Conservation (phyloP, 2,329 filamentous ascomycete species). For the Aspergillus glaucus region DNA sequence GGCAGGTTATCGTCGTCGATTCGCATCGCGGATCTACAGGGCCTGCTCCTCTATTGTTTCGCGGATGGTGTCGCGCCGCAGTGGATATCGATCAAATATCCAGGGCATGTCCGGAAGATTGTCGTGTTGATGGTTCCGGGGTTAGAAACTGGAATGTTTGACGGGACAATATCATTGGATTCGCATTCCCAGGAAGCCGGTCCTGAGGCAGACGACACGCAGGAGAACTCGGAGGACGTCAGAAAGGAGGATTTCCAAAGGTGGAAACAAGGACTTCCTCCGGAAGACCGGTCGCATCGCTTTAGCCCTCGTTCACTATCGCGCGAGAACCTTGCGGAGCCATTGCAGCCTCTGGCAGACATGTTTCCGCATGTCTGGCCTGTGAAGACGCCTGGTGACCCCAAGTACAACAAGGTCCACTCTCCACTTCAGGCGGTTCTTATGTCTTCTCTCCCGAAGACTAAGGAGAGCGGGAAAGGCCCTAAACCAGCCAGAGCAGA, state of each 20-base stretch:
- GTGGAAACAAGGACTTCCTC: constrained; percentile 36
- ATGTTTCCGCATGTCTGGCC: constrained; percentile 90
- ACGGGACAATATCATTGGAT: constrained; percentile 46
- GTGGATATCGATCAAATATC: constrained; percentile 57
- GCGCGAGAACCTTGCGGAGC: constrained; percentile 35
- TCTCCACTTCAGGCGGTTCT: constrained; percentile 84
- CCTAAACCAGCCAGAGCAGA: constrained; percentile 58
- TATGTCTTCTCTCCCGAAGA: constrained; percentile 63
- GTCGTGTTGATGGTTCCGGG: constrained; percentile 90
- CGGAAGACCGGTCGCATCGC: constrained; percentile 22
- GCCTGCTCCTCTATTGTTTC: constrained; percentile 54
- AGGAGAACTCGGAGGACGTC: constrained; percentile 1
- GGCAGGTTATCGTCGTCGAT: constrained; percentile 51
- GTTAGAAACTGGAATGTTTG: constrained; percentile 84
- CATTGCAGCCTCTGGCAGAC: constrained; percentile 62
- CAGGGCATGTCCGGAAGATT: constrained; percentile 59
- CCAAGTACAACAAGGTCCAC: constrained; percentile 71
- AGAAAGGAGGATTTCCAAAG: constrained; percentile 27
- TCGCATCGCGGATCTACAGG: constrained; percentile 54
- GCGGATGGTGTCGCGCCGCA: constrained; percentile 57
- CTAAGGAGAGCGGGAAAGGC: constrained; percentile 54
- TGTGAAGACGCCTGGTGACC: constrained; percentile 78
- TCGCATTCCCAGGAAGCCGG: constrained; percentile 13
- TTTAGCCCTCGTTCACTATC: constrained; percentile 30
- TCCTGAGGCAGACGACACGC: constrained; percentile 1